phyloP scores from a whole-genome alignment of 2,329 filamentous ascomycete genomes.

The Fusarium sp. region DNA sequence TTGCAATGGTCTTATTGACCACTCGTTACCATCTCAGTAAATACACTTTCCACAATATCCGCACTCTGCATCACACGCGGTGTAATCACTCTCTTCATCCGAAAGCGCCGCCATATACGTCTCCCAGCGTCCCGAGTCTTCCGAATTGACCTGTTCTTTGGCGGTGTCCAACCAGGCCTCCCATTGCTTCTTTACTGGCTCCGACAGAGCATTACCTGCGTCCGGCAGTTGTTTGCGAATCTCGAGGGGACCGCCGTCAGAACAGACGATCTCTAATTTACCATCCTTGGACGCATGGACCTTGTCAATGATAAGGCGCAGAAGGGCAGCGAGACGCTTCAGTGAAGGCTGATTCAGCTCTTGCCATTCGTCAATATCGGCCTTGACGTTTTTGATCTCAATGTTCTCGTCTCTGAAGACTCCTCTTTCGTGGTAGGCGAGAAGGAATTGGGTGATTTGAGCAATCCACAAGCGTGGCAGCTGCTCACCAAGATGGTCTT shows the following conservation, averaged over 20 bases:
- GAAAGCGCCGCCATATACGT: conserved; percentile 20
- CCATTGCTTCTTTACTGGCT: conserved; percentile 43
- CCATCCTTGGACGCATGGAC: conserved; percentile 20
- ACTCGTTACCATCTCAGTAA: conserved; percentile 15
- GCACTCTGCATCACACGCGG: conserved; percentile 49
- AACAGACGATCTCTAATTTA: conserved; percentile 46
- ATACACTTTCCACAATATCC: conserved; percentile 49
- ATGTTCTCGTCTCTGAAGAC: conserved; percentile 53
- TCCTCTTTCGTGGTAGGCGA: conserved; percentile 57
- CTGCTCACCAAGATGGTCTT: conserved; percentile 51
- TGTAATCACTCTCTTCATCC: conserved; percentile 37
- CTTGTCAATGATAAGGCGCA: conserved; percentile 39
- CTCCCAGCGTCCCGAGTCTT: conserved; percentile 13
- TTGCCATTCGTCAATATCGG: conserved; percentile 56
- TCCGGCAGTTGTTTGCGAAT: conserved; percentile 45
- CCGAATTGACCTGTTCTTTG: background rate
- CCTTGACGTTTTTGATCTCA: conserved; percentile 50
- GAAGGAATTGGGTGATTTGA: conserved; percentile 57
- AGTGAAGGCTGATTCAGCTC: conserved; percentile 49
- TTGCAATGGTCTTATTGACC: background rate
- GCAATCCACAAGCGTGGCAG: conserved; percentile 59
- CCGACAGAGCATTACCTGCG: conserved; percentile 45
- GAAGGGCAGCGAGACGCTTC: conserved; percentile 46
- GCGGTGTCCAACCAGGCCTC: conserved; percentile 39
- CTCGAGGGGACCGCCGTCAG: conserved; percentile 34